Evolutionary conservation across 2,329 filamentous ascomycete species (phyloP).

Genomic region (Samsoniella hepiali): DNA sequence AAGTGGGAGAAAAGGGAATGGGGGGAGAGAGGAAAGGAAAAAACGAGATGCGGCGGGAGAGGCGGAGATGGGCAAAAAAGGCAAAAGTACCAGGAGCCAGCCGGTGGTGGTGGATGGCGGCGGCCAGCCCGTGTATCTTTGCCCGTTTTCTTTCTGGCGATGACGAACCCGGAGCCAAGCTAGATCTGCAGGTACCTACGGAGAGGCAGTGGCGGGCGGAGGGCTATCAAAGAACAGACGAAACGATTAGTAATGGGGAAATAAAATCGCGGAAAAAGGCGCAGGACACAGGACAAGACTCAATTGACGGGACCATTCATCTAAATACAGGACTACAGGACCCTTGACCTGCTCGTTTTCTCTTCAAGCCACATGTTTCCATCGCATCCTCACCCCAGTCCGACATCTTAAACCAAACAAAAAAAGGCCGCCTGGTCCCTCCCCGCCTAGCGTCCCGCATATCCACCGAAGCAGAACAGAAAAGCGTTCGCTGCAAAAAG

Average conservation of each 20-base stretch:
- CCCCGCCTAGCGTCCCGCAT: background rate
- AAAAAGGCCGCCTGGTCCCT: background rate
- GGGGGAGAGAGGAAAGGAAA: background rate
- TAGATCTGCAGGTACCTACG: background rate
- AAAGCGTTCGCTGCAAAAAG: background rate
- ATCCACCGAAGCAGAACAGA: background rate
- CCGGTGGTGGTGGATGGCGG: background rate
- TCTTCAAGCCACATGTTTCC: background rate
- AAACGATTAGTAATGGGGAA: background rate
- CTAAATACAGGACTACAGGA: background rate
- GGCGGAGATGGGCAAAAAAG: slow-evolving; percentile 10
- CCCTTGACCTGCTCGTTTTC: no score
- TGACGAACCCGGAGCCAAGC: slow-evolving; percentile 3
- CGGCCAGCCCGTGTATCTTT: background rate
- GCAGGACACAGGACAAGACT: background rate
- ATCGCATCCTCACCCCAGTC: background rate
- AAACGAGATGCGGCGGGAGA: slow-evolving; percentile 4
- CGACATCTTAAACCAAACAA: background rate
- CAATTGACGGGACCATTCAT: background rate
- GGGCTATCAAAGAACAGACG: background rate
- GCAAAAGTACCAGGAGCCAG: slow-evolving; percentile 9
- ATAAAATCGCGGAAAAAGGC: no score
- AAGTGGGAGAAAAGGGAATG: background rate
- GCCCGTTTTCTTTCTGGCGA: background rate
- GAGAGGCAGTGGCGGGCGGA: background rate